These are phyloP conservation scores for Brettanomyces custersianus DNA, from an alignment of 805 yeast genomes.

Conservation along the genomic window DNA sequence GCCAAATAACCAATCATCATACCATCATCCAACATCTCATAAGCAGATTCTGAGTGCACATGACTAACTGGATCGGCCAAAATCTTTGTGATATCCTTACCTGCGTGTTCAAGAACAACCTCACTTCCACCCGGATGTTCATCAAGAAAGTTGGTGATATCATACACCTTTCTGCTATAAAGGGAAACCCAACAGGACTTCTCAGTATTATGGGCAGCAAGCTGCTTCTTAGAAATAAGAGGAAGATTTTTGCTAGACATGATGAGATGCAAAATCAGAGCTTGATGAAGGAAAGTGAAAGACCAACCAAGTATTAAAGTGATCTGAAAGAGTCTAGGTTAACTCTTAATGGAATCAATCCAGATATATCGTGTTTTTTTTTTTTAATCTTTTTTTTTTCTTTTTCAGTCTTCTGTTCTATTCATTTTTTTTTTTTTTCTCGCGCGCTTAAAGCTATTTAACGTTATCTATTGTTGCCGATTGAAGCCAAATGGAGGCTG, in stretches of 20 bases:
- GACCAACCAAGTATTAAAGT: too few species aligned
- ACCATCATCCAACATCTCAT: slow-evolving; percentile 81
- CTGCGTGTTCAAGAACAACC: slow-evolving; percentile 48
- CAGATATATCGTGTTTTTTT: too few species aligned
- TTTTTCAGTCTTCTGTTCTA: too few species aligned
- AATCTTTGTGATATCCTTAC: slow-evolving; percentile 58
- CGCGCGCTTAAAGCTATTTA: too few species aligned
- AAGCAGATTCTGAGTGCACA: slow-evolving; percentile 78
- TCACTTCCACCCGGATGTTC: slow-evolving; percentile 69
- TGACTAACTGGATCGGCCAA: slow-evolving; percentile 66
- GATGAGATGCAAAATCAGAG: background rate
- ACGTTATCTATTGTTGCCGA: too few species aligned
- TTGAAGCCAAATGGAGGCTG: too few species aligned
- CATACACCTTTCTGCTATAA: slow-evolving; percentile 71
- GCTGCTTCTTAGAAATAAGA: slow-evolving; percentile 43
- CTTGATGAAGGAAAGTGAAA: background rate
- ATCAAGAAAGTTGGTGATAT: slow-evolving; percentile 64
- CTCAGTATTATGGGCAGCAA: slow-evolving; percentile 42
- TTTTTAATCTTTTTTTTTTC: too few species aligned
- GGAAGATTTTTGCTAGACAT: slow-evolving; percentile 34
- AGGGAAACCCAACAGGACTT: slow-evolving; percentile 75
- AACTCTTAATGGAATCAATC: too few species aligned
- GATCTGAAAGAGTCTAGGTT: too few species aligned
- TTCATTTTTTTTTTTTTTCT: too few species aligned
- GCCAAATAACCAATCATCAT: slow-evolving; percentile 81